Base-by-base conservation (phyloP, 768 basidiomycete genomes). In the Lentinula sp. region DNA sequence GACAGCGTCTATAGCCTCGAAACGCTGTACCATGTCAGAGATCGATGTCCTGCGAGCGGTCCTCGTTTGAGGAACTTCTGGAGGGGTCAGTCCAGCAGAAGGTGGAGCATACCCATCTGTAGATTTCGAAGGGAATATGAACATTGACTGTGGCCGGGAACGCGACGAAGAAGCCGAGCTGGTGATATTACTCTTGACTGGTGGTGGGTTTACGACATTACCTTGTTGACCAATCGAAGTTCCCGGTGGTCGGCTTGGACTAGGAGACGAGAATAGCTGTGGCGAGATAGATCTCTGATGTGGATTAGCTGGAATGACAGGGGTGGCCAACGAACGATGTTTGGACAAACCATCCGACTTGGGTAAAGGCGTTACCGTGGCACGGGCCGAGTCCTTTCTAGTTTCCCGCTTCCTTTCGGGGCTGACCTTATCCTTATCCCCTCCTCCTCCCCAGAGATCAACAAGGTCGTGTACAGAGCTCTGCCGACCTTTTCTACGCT, bases 391-490 rank as follows among this genome's bases (percentile, higher is more conserved):
- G n/a, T 62, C 62, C 51, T 62, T 56, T 20, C 18, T 42, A 45
- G 37, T 73, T 67, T 61, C 57, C 0, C 57, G 45, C 4, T 59
- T 59, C 57, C 49, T 59, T 23, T 59, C 57, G 23, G 46, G 46
- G 35, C 57, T 59, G 18, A 62, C 35, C n/a, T 16, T 32, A 41
- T 55, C 33, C 23, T 36, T 43, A 70, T 69, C 35, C 79, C 82
- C 23, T 70, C 79, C 78, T 6, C 88, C 88, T 45, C 89, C 89
- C 79, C 87, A 92, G 33, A 93, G 70, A 69, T 89, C 88, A 33
- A 93, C 88, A 59, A 93, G 69, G 67, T 93, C 88, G 67, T 94
- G 90, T 23, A 93, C 90, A 12, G 92, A 93, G 66, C 85, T 87
- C 75, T 93, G 90, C 64, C 91, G 75, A 43, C 82, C 77, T 65